Base-by-base conservation (phyloP, 495 filamentous ascomycete genomes). In the Poronia punctata region DNA sequence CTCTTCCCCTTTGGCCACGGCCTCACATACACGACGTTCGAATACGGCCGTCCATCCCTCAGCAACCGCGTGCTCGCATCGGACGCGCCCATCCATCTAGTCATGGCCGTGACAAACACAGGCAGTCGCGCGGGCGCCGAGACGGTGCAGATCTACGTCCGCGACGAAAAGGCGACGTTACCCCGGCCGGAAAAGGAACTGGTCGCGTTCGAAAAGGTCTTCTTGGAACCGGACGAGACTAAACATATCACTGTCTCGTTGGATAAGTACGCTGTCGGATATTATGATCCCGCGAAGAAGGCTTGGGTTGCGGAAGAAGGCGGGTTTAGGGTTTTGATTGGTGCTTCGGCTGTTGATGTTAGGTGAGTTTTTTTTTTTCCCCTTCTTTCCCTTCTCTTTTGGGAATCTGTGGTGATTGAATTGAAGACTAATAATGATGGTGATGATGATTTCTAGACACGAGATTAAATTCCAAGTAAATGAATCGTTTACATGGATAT, bases 1-100 rank as follows among this genome's bases (percentile, higher is more conserved):
- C 70, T 82, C 0, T 92, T 92, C 64, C 69, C 81, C 32, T 93
- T 94, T 52, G 86, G 87, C 30, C 79, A 90, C 56, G 87, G 87
- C 15, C 74, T 94, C 7, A 86, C 82, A 0, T 93, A 92, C 59
- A 86, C 86, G 0, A 79, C 69, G 4, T 93, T 93, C 55, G 60
- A 68, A 21, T 86, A 86, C 54, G 76, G 76, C 9, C 62, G 77
- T 15, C 74, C 84, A 12, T 68, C 64, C 1, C 66, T 82, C 33
- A 70, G 56, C 43, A 51, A 44, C 12, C 60, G 45, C 35, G 67
- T 72, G 0, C 59, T 86, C 18, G 54, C 65, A 15, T 66, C 70
- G 18, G 70, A 68, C 2, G 71, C 72, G 11, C 70, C 64, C 0
- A 65, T 87, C 51, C 78, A 73, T 37, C 65, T 82, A 16, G 67